These are phyloP conservation scores for Madurella fahalii DNA, from an alignment of 2,329 filamentous ascomycete genomes.

Conservation along the genomic window DNA sequence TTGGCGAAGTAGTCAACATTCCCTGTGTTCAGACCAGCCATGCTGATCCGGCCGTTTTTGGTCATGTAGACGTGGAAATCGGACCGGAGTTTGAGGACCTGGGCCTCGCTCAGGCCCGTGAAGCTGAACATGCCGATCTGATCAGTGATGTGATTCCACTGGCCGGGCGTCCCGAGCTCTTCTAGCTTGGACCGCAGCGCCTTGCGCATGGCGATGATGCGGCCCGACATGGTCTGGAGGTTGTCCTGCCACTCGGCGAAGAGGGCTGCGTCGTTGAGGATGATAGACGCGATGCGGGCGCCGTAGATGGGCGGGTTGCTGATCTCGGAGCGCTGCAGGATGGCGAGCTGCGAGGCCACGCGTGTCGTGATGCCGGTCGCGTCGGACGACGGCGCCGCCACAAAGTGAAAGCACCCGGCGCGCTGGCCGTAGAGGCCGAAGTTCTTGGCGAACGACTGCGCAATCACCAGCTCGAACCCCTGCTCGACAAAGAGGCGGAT, in stretches of 20 bases:
- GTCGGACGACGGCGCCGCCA: conserved; percentile 68
- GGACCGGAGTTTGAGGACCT: conserved; percentile 66
- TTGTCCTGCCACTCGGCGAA: conserved; percentile 93
- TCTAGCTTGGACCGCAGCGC: conserved; percentile 76
- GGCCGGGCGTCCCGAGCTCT: conserved; percentile 77
- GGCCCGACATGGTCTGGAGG: conserved; percentile 86
- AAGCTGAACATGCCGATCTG: conserved; percentile 99
- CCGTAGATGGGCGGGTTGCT: conserved; percentile 95
- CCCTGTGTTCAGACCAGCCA: conserved; percentile 91
- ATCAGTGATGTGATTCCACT: conserved; percentile 95
- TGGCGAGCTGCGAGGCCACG: conserved; percentile 82
- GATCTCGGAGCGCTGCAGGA: conserved; percentile 95
- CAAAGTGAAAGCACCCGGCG: conserved; percentile 92
- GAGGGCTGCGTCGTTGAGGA: conserved; percentile 77
- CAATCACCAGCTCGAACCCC: conserved; percentile 82
- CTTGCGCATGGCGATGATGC: conserved; percentile 88
- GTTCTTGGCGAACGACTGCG: conserved; percentile 96
- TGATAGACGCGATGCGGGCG: conserved; percentile 76
- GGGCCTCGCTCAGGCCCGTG: conserved; percentile 70
- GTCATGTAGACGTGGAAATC: conserved; percentile 84
- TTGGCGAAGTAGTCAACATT: conserved; percentile 93
- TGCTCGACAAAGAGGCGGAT: conserved; percentile 91
- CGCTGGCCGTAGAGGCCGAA: conserved; percentile 97
- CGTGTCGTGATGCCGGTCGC: conserved; percentile 57
- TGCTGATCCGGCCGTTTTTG: conserved; percentile 96